Conservation (phyloP, 2,329 filamentous ascomycete genomes). For the Diaporthe ilicicola region DNA sequence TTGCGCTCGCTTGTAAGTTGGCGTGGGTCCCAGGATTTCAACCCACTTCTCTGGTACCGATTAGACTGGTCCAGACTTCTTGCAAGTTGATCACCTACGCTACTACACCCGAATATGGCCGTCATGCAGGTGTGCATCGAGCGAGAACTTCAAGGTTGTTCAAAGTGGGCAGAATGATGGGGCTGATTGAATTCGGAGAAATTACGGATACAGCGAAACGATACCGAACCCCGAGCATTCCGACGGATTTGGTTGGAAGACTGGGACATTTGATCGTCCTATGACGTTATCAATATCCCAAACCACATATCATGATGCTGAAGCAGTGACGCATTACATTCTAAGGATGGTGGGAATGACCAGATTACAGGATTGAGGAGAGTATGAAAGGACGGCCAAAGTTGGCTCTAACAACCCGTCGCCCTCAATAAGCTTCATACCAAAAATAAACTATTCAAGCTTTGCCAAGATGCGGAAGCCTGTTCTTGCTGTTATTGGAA, state of each 20-base stretch:
- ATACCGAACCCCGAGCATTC: slow-evolving; percentile 20
- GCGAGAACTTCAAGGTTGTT: not conserved
- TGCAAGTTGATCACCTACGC: not conserved
- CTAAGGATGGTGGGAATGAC: not conserved
- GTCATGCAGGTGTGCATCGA: not conserved
- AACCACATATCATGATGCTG: slow-evolving; percentile 10
- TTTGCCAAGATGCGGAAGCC: slow-evolving; percentile 22
- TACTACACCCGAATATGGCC: not conserved
- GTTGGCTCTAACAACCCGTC: too few relatives aligned
- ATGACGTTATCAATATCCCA: slow-evolving; percentile 10
- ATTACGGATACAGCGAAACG: not conserved
- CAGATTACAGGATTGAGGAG: not conserved
- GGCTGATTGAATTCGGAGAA: not conserved
- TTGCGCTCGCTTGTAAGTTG: too few relatives aligned
- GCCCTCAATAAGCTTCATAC: not conserved
- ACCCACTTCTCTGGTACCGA: not conserved
- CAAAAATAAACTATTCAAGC: too few relatives aligned
- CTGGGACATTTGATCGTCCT: not conserved
- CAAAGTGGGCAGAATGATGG: not conserved
- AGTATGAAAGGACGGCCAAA: not conserved
- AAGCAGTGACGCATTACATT: not conserved
- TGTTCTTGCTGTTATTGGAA: slow-evolving; percentile 44
- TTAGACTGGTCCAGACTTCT: not conserved
- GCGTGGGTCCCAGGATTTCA: too few relatives aligned
- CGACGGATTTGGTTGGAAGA: not conserved